Conservation (phyloP, 352 stramenopile species). For the Phytopythium litorale region DNA sequence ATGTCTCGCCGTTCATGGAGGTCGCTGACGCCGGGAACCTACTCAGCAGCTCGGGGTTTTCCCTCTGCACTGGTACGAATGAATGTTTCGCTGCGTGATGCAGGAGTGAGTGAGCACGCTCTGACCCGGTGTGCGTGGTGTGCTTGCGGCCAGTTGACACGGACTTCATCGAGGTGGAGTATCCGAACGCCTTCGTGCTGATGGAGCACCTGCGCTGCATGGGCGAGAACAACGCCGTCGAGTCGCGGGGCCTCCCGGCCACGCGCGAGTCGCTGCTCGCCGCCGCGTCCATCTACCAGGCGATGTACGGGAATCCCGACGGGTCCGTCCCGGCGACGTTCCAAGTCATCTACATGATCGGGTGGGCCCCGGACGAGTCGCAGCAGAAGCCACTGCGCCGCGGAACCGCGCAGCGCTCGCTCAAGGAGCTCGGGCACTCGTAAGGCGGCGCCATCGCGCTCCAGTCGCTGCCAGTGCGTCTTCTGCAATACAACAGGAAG, state of each 20-base stretch:
- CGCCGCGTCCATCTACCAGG: constrained; percentile 93
- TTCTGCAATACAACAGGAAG: neutral
- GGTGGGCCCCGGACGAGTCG: constrained; percentile 94
- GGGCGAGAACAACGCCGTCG: constrained; percentile 94
- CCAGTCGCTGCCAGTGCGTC: neutral
- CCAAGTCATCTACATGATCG: constrained; percentile 98
- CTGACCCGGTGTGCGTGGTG: neutral
- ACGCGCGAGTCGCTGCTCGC: constrained; percentile 93
- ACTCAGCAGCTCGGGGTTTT: constrained; percentile 91
- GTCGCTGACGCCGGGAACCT: constrained; percentile 94
- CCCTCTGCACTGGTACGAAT: constrained; percentile 83
- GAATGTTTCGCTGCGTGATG: neutral
- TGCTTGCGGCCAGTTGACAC: constrained; percentile 86
- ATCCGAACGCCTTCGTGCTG: constrained; percentile 92
- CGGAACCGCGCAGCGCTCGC: constrained; percentile 68
- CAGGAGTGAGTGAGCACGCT: neutral
- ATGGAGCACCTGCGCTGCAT: constrained; percentile 96
- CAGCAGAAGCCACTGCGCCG: constrained; percentile 91
- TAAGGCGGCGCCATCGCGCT: neutral
- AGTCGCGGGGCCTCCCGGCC: constrained; percentile 49
- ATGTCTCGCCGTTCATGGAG: constrained; percentile 96
- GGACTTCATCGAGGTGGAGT: constrained; percentile 94
- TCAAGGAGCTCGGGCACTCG: constrained; percentile 62
- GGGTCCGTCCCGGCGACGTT: constrained; percentile 93
- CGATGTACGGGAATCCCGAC: constrained; percentile 87